phyloP scores from a whole-genome alignment of 257 asterid species.

The Solanum sejunctum region DNA sequence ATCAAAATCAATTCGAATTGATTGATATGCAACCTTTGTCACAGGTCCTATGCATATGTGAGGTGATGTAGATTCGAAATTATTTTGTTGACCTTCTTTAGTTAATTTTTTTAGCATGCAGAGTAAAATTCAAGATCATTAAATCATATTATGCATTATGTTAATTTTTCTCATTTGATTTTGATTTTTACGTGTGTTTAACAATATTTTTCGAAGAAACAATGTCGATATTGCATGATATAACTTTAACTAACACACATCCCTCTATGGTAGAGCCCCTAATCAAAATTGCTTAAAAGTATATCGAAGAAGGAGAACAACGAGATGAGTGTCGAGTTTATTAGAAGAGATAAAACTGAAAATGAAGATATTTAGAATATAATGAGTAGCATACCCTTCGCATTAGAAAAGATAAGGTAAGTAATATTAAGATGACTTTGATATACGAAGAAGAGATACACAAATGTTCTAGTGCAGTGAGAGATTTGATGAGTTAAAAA shows the following conservation, averaged over 20 bases:
- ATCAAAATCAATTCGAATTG: no score
- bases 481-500: neutral
- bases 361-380: no score
- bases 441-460: neutral
- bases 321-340: neutral
- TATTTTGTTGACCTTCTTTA: neutral
- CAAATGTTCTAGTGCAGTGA: neutral
- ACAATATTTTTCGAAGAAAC: neutral
- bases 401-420: neutral
- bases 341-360: neutral
- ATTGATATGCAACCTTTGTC: neutral
- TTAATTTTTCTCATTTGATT: neutral
- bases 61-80: neutral
- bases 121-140: neutral
- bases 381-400: no score
- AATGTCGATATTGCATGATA: neutral
- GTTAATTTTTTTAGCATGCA: neutral
- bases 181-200: neutral
- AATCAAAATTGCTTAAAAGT: no score
- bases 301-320: no score
- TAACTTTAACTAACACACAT: neutral
- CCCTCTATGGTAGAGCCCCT: no score
- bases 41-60: neutral
- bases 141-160: neutral
- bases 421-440: fast-evolving